Evolutionary conservation across 768 basidiomycete species (phyloP).

Genomic region (Psilocybe tampanensis): DNA sequence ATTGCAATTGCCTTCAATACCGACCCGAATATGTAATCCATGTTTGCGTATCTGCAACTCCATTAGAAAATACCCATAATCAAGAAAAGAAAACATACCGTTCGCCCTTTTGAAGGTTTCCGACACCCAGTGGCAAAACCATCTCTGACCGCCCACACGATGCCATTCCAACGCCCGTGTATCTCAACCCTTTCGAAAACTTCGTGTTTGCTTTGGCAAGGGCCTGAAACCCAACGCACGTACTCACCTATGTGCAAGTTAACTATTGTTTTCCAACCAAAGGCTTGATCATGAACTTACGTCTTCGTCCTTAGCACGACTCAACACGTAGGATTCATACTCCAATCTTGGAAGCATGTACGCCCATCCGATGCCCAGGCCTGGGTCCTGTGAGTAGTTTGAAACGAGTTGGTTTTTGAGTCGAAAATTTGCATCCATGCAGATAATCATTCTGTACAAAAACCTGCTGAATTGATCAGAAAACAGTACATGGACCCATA

Average conservation of each 20-base stretch:
- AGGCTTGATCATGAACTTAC: conserved; percentile 1
- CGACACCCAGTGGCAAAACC: conserved; percentile 23
- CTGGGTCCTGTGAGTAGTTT: conserved; percentile 1
- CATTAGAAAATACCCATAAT: conserved; percentile 3
- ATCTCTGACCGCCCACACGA: conserved; percentile 26
- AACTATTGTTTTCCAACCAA: no score
- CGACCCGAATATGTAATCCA: conserved; percentile 11
- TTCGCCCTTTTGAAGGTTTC: conserved; percentile 35
- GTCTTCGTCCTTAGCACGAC: not conserved
- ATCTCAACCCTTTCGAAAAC: conserved; percentile 16
- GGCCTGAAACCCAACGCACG: conserved; percentile 25
- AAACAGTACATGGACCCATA: no score
- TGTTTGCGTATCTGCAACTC: conserved; percentile 8
- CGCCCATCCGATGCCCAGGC: not conserved
- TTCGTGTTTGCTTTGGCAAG: conserved; percentile 22
- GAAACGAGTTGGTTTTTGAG: not conserved
- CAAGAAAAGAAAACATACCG: conserved; percentile 16
- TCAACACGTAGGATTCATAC: not conserved
- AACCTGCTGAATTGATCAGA: not conserved
- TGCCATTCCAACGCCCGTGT: conserved; percentile 24
- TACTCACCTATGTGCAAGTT: conserved; percentile 19
- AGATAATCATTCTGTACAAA: not conserved
- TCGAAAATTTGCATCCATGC: not conserved
- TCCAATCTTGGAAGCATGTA: not conserved
- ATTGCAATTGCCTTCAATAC: not conserved